Base-by-base conservation (phyloP, 2,329 filamentous ascomycete species). In the Claviceps humidiphila region DNA sequence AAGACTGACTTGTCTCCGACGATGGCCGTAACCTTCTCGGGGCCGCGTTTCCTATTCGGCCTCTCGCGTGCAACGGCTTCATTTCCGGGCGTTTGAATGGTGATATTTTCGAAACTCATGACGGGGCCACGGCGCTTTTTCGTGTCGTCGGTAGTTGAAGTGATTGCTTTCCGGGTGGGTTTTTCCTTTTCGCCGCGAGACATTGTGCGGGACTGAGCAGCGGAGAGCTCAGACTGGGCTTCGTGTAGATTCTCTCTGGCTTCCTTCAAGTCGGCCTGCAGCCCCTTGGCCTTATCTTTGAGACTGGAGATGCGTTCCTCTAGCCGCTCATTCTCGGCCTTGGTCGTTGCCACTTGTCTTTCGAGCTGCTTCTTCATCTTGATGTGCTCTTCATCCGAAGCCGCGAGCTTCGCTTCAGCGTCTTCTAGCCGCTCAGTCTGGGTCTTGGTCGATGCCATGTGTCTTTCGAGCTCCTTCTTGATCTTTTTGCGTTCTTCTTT, bases 1-100 rank as follows among this genome's bases (percentile, higher is more conserved):
- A 97, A 96, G 2, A 78, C 83, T 0, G 90, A 96, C 67, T 95
- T 96, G 63, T 95, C 88, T 34, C 87, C 89, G 5, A 86, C 72
- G 13, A 62, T 51, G 1, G 68, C 59, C 52, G 81, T 40, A 20
- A 46, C 49, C 20, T 51, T 70, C 1, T 81, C 77, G 30, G 72
- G 66, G 47, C 72, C 75, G 52, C 74, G 71, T 63, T 81, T 83
- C 66, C 83, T 85, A 54, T 68, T 59, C 38, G 65, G 64, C 43
- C 71, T 71, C 57, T 70, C 72, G 52, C 63, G 59, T 50, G 67
- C 63, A 54, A 69, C 55, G 48, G 72, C 64, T 58, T 71, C 50
- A 63, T 74, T 34, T 59, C 77, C 61, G 61, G 72, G 66, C 4
- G 77, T 73, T 43, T 73, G 67, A 52, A 76, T 74, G 9, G 69